These are phyloP conservation scores for Endogone sp. DNA, from an alignment of 192 early-diverging fungal species.

Conservation along the genomic window DNA sequence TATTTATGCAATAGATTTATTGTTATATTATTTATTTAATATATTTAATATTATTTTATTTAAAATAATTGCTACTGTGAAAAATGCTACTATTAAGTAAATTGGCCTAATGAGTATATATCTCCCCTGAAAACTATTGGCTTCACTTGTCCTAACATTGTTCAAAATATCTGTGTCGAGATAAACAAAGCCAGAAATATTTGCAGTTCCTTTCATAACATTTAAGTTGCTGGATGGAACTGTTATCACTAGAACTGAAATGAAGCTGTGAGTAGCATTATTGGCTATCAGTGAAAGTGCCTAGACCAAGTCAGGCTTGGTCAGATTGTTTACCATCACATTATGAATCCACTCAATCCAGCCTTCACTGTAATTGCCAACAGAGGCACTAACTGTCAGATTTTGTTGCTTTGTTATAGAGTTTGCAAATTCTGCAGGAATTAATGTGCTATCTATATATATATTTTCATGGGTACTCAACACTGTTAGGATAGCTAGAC, in stretches of 20 bases:
- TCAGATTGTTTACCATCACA: slow-evolving; percentile 13
- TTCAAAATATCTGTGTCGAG: slow-evolving; percentile 24
- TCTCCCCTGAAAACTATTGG: too few species aligned
- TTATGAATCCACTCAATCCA: slow-evolving; percentile 20
- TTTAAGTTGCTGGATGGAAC: background rate
- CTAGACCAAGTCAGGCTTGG: background rate
- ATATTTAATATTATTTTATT: too few species aligned
- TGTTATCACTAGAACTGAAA: slow-evolving; percentile 4
- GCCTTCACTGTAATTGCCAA: slow-evolving; percentile 31
- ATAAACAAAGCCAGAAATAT: slow-evolving; percentile 14
- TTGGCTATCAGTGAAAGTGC: background rate
- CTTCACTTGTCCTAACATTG: too few species aligned
- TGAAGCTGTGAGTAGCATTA: background rate
- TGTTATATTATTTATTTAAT: too few species aligned
- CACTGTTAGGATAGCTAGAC: slow-evolving; percentile 19
- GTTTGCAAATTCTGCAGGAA: slow-evolving; percentile 17
- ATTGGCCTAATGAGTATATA: too few species aligned
- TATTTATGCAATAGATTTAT: too few species aligned
- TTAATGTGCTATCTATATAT: slow-evolving; percentile 20
- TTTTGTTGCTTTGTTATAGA: slow-evolving; percentile 22
- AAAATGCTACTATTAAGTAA: too few species aligned
- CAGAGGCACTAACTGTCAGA: slow-evolving; percentile 20
- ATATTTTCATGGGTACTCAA: slow-evolving; percentile 2
- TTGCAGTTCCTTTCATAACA: background rate
- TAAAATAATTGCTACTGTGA: too few species aligned